Evolutionary conservation across 768 basidiomycete genomes (phyloP), one percentile per base, ranked within the genome.

Genomic region (Mycena belliarum): DNA sequence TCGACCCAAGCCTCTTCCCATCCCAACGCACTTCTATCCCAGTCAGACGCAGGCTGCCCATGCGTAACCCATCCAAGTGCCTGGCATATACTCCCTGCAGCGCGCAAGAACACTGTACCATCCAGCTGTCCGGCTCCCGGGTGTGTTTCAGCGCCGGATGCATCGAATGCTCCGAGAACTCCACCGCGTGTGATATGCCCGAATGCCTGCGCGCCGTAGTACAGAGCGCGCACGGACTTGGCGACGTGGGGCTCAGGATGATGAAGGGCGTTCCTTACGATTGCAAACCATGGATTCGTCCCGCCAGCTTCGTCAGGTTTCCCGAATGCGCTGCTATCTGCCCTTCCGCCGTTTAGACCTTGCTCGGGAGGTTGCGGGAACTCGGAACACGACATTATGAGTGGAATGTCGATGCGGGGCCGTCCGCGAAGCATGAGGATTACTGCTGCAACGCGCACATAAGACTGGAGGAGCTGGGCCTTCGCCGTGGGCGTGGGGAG

Each of bases 11-110:
- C 29, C 7, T 32, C 29, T 32, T 78, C 77, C 76, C 77, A 79
- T 0, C 76, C 78, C 23, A 77, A 62, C 21, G 70, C 77, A 57
- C 75, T 78, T 40, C 73, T 52, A 61, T 79, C 78, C 79, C 78
- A 79, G 35, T 58, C 56, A 32, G 29, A 32, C 29, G 29, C 29
- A 3, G 55, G 21, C 6, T 59, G 72, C 45, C 78, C 77, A 65
- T 74, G 67, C 16, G 66, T 55, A 3, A 76, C 75, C 77, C 76
- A 79, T 0, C 78, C 77, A 23, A 79, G 63, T 4, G 66, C 69
- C 29, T 76, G 65, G 70, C 76, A 72, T 54, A 76, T 65, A 9
- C 78, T 72, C 3, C 77, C 79, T 7, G 77, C 79, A 8, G 76
- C 75, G 25, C 77, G 65, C 6, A 77, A 67, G 55, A 79, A 79